Evolutionary conservation across 2,329 filamentous ascomycete species (phyloP).

Genomic region (Seiridium cupressi): DNA sequence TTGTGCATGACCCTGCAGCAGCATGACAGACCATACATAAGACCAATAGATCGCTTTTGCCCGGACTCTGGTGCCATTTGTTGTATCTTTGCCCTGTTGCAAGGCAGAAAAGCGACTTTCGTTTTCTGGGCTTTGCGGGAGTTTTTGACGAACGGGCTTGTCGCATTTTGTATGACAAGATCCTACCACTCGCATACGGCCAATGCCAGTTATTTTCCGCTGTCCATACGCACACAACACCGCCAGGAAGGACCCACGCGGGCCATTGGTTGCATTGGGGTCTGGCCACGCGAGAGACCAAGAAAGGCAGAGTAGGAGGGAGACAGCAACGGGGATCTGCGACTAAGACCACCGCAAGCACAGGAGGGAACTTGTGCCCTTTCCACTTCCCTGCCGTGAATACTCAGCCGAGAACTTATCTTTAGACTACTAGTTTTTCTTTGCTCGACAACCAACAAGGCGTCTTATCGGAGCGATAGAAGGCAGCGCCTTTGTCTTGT

Average conservation of each 20-base stretch:
- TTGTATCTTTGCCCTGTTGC: slow-evolving; percentile 7
- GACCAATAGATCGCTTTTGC: slow-evolving; percentile 12
- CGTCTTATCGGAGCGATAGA: not conserved
- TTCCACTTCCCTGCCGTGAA: no score
- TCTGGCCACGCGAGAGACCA: not conserved
- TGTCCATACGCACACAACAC: not conserved
- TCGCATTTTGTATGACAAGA: no score
- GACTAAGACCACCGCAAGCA: no score
- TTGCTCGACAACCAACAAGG: not conserved
- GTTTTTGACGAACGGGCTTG: not conserved
- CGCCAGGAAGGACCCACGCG: not conserved
- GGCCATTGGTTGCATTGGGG: not conserved
- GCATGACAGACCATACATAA: slow-evolving; percentile 10
- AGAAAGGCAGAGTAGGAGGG: not conserved
- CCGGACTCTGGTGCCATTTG: not conserved
- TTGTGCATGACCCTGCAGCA: slow-evolving; percentile 14
- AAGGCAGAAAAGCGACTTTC: slow-evolving; percentile 4
- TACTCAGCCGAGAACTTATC: not conserved
- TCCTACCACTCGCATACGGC: not conserved
- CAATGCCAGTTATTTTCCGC: not conserved
- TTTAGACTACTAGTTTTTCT: not conserved
- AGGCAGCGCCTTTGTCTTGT: not conserved
- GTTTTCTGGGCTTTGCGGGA: not conserved
- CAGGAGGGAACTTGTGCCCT: no score
- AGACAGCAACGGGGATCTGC: not conserved